Conservation (phyloP, 345 rosid genomes). For the Populus ilicifolia region DNA sequence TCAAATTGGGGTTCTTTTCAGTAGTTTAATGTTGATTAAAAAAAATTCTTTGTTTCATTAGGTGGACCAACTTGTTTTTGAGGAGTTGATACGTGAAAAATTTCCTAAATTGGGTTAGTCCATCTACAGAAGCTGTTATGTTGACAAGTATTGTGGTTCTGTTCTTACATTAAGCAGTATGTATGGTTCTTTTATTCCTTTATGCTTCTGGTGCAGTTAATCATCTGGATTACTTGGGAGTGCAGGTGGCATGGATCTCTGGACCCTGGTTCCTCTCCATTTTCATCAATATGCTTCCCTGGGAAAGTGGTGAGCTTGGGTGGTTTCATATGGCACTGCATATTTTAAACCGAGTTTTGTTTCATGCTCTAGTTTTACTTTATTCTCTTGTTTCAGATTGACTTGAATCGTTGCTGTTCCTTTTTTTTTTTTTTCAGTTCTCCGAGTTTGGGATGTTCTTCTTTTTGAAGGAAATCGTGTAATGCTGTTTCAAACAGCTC, state of each 20-base stretch:
- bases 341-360: neutral
- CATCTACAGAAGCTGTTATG: constrained; percentile 17
- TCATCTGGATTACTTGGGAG: constrained; percentile 99
- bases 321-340: constrained; percentile 5
- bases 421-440: constrained; percentile 58
- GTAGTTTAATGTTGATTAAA: constrained; percentile 10
- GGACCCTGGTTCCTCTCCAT: constrained; percentile 98
- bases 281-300: constrained; percentile 91
- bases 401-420: constrained; percentile 11
- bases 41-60: constrained; percentile 21
- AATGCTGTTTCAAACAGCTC: constrained; percentile 88
- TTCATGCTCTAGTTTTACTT: neutral
- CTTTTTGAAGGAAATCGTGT: constrained; percentile 95
- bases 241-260: constrained; percentile 96
- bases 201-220: constrained; percentile 80
- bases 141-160: constrained; percentile 11
- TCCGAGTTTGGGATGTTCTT: constrained; percentile 96
- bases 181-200: constrained; percentile 43
- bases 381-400: constrained; percentile 1
- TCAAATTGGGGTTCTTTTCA: neutral
- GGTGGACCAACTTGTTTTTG: constrained; percentile 98
- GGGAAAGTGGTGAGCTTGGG: constrained; percentile 79
- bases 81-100: constrained; percentile 87
- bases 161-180: constrained; percentile 19
- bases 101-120: constrained; percentile 93